phyloP scores from a whole-genome alignment of 1,284 basidiomycete species.

The Leccinum fuscescens region DNA sequence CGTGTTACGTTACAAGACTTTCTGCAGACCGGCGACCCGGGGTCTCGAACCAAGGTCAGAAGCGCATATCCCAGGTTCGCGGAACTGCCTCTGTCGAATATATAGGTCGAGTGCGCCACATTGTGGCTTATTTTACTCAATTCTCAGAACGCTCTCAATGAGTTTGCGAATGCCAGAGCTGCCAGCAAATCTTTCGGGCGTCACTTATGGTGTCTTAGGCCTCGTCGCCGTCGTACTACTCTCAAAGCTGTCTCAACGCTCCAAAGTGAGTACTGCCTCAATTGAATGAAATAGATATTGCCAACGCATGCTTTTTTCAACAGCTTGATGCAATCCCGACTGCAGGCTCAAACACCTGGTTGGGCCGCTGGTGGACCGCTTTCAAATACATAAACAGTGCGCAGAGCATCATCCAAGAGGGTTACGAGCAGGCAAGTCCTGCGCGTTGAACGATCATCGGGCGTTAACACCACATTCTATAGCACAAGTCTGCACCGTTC shows the following conservation, averaged over 20 bases:
- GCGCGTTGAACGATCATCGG: not conserved
- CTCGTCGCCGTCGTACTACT: not conserved
- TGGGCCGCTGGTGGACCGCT: not conserved
- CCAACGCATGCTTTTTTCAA: not conserved
- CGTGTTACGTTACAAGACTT: no score
- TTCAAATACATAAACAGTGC: not conserved
- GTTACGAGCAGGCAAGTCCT: not conserved
- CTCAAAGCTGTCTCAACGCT: not conserved
- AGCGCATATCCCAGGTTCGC: not conserved
- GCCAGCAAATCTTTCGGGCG: not conserved
- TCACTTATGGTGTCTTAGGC: not conserved
- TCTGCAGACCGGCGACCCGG: no score
- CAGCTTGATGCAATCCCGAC: not conserved
- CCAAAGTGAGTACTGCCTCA: not conserved
- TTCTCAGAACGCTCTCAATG: not conserved
- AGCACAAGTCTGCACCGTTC: slow-evolving; percentile 34
- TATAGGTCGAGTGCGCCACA: not conserved
- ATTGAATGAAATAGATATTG: not conserved
- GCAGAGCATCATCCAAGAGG: not conserved
- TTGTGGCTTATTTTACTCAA: no score
- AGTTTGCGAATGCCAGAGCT: not conserved
- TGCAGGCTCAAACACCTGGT: not conserved
- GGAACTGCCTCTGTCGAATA: not conserved
- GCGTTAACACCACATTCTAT: not conserved
- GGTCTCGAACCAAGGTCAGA: no score